Conservation (phyloP, 345 rosid species). For the Lepidium africanum region DNA sequence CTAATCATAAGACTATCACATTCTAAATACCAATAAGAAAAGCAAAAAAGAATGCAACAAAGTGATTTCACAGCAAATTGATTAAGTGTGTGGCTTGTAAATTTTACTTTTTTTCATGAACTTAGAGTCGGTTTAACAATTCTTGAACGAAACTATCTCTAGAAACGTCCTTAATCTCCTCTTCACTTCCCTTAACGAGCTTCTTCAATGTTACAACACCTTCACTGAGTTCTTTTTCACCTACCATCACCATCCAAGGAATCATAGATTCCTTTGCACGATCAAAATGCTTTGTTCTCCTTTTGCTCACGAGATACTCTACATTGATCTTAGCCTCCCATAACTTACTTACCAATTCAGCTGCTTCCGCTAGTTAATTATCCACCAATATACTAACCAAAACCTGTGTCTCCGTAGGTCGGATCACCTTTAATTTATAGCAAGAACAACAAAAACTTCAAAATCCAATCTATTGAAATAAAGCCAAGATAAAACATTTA, state of each 20-base stretch:
- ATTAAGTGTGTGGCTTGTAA: background rate
- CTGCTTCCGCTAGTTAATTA: conserved; percentile 43
- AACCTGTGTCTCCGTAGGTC: conserved; percentile 73
- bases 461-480: background rate
- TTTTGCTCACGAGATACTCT: conserved; percentile 55
- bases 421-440: conserved; percentile 33
- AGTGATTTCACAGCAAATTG: too few relatives aligned
- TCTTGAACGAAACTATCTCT: conserved; percentile 42
- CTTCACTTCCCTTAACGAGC: conserved; percentile 44
- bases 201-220: conserved; percentile 58
- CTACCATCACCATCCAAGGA: conserved; percentile 59
- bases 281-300: conserved; percentile 47
- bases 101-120: background rate
- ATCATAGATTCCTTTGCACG: background rate
- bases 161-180: conserved; percentile 20
- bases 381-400: conserved; percentile 52
- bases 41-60: background rate
- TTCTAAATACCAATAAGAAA: background rate
- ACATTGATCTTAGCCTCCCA: conserved; percentile 63
- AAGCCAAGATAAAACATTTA: background rate
- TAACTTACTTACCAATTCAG: conserved; percentile 57
- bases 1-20: background rate
- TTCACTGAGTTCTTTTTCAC: conserved; percentile 50
- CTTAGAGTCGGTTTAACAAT: conserved; percentile 33
- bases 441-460: background rate